Percentiles rank a stretch among this genome's conserved stretches.
Conservation (phyloP, 2,329 filamentous ascomycete species). For the Clarireedia monteithiana region DNA sequence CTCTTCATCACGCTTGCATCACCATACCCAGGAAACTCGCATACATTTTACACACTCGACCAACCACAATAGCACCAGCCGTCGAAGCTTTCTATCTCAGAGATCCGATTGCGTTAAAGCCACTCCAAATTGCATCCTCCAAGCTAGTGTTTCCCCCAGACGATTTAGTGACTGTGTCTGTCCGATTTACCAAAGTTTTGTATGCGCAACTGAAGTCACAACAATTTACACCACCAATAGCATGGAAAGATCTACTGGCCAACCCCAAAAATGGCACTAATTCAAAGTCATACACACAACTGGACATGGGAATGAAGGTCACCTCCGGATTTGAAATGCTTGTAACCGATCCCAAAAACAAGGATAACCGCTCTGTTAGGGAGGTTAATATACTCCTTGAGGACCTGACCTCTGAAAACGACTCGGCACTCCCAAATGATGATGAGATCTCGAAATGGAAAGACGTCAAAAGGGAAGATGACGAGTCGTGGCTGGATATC, state of each 20-base stretch:
- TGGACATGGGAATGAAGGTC: constrained; percentile 83
- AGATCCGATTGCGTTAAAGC: constrained; percentile 68
- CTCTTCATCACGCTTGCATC: constrained; percentile 67
- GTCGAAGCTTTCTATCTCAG: constrained; percentile 90
- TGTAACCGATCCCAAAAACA: constrained; percentile 56
- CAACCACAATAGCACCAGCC: constrained; percentile 71
- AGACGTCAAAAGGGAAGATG: constrained; percentile 55
- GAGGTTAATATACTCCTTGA: constrained; percentile 71
- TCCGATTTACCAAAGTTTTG: constrained; percentile 78
- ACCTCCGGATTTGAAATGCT: constrained; percentile 89
- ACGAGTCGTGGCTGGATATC: constrained; percentile 88
- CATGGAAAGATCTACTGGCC: constrained; percentile 37
- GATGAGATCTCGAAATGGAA: constrained; percentile 67
- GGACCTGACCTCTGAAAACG: constrained; percentile 48
- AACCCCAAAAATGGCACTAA: constrained; percentile 23
- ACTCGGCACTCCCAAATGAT: constrained; percentile 55
- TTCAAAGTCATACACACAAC: constrained; percentile 26
- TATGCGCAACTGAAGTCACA: constrained; percentile 89
- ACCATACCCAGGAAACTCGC: constrained; percentile 77
- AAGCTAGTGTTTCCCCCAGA: constrained; percentile 60
- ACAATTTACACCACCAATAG: constrained; percentile 59
- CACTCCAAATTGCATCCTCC: constrained; percentile 49
- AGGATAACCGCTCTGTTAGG: constrained; percentile 59
- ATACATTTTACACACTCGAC: constrained; percentile 66
- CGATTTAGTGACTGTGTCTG: constrained; percentile 73